Conservation (phyloP, 2,329 filamentous ascomycete genomes). For the Trichophyton rubrum region DNA sequence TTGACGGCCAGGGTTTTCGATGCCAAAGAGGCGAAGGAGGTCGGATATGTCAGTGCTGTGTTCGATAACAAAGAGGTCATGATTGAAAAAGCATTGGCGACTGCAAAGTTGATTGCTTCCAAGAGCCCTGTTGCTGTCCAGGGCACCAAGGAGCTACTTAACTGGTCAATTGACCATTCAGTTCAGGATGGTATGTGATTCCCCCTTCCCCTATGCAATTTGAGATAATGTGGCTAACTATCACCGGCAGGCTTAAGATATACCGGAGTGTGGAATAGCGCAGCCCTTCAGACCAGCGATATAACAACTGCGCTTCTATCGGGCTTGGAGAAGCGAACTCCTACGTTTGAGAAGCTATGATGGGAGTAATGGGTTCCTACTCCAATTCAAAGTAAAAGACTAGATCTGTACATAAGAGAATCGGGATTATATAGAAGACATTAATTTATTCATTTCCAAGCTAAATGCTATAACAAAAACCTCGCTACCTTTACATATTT, state of each 20-base stretch:
- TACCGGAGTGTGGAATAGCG: constrained; percentile 77
- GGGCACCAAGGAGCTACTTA: constrained; percentile 76
- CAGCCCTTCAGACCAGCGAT: constrained; percentile 69
- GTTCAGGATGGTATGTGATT: constrained; percentile 56
- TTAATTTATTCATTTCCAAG: background rate
- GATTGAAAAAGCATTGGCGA: constrained; percentile 48
- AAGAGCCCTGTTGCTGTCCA: constrained; percentile 85
- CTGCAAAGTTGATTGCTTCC: constrained; percentile 53
- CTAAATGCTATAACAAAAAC: background rate
- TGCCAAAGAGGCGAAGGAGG: constrained; percentile 32
- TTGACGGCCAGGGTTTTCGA: constrained; percentile 33
- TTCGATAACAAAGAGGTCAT: constrained; percentile 46
- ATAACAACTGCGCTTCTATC: constrained; percentile 61
- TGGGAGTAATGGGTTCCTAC: background rate
- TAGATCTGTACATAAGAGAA: background rate
- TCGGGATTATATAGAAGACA: background rate
- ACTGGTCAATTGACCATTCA: constrained; percentile 65
- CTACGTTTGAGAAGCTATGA: constrained; percentile 73
- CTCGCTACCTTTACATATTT: background rate
- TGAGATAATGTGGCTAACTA: background rate
- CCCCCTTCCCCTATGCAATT: background rate
- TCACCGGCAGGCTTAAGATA: constrained; percentile 53
- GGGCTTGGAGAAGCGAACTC: constrained; percentile 63
- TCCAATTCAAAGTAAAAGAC: background rate
- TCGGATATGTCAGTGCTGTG: constrained; percentile 34